Evolutionary conservation across 164 flowering plant genomes (phyloP).

Genomic region (Cinnamomum micranthum): DNA sequence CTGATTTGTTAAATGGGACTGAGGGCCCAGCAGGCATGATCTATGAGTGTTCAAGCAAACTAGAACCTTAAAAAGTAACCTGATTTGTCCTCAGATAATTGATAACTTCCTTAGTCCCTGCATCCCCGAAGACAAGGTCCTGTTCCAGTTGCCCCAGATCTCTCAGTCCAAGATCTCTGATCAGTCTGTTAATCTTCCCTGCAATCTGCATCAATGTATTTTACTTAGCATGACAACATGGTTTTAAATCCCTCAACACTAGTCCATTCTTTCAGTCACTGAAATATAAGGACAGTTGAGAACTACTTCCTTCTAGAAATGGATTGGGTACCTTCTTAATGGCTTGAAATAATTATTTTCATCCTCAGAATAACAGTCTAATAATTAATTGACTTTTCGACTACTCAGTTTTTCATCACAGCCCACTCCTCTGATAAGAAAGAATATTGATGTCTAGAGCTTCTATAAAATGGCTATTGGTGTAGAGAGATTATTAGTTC

Average conservation of each 20-base stretch:
- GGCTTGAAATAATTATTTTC: not conserved
- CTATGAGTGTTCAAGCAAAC: not conserved
- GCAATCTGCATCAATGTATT: constrained; percentile 61
- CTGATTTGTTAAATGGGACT: constrained; percentile 9
- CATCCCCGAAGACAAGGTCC: constrained; percentile 96
- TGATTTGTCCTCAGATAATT: constrained; percentile 64
- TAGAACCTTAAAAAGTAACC: constrained; percentile 29
- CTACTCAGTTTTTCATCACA: no score
- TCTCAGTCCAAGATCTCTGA: constrained; percentile 68
- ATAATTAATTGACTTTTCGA: no score
- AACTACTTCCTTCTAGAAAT: not conserved
- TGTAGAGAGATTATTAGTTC: not conserved
- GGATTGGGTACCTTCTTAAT: not conserved
- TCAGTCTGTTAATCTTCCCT: constrained; percentile 68
- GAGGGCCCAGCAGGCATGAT: not conserved
- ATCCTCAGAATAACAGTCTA: not conserved
- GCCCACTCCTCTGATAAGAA: no score
- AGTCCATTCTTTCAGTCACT: not conserved
- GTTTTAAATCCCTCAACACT: not conserved
- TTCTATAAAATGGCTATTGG: no score
- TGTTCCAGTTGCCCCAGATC: constrained; percentile 96
- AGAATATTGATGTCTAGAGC: no score
- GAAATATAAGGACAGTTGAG: not conserved
- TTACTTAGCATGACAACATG: constrained; percentile 9
- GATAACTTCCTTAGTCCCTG: constrained; percentile 87